Percentiles rank a stretch among this genome's conserved stretches.
Conservation (phyloP, 225 moss, liverwort and hornwort species). For the Climacium dendroides region DNA sequence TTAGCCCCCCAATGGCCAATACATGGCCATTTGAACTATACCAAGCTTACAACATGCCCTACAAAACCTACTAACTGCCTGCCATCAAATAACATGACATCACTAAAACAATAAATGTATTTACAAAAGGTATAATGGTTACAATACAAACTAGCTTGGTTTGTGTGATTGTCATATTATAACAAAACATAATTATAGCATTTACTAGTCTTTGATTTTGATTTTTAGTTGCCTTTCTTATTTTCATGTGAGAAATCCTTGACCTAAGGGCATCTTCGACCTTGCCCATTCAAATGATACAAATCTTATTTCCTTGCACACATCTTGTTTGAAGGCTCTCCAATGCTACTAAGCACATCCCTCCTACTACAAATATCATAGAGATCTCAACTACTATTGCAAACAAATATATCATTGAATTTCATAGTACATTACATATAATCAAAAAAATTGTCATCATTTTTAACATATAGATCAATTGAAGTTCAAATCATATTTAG, state of each 20-base stretch:
- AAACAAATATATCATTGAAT: background rate
- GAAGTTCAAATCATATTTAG: background rate
- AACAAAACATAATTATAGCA: too few relatives aligned
- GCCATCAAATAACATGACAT: too few relatives aligned
- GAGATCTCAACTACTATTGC: background rate
- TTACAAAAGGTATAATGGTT: background rate
- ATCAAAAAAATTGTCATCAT: too few relatives aligned
- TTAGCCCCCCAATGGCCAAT: too few relatives aligned
- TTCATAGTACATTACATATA: too few relatives aligned
- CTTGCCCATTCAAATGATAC: rapidly evolving
- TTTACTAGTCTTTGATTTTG: background rate
- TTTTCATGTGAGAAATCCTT: rapidly evolving
- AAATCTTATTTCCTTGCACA: rapidly evolving
- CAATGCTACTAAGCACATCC: background rate
- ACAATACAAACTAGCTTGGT: background rate
- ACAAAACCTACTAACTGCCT: too few relatives aligned
- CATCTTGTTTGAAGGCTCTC: rapidly evolving
- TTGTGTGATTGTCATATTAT: background rate
- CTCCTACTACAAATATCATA: background rate
- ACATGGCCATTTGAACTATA: too few relatives aligned
- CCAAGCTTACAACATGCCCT: too few relatives aligned
- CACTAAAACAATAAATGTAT: background rate
- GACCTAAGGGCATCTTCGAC: rapidly evolving
- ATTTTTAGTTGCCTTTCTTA: background rate
- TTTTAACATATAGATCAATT: background rate